A percentile compares a stretch with the other conserved stretches of the same genome.
phyloP scores from a whole-genome alignment of 176 grass and related monocot species.

The Lolium perenne region DNA sequence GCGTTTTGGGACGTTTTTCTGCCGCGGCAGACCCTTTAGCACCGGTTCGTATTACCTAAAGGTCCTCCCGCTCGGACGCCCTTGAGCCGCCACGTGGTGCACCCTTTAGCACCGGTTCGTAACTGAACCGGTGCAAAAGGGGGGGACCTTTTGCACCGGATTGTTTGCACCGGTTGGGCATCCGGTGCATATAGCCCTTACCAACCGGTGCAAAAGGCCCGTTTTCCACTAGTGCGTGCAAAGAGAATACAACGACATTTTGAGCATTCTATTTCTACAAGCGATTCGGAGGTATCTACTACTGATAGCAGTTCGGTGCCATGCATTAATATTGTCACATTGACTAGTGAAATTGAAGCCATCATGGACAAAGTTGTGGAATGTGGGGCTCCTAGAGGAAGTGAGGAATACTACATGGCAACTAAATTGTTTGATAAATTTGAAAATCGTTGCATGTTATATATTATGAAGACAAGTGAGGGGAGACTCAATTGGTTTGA shows the following conservation, averaged over 20 bases:
- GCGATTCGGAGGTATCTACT: not conserved
- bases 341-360: slow-evolving; percentile 1
- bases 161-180: too few species aligned
- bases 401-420: slow-evolving; percentile 1
- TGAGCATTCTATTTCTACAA: not conserved
- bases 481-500: not conserved
- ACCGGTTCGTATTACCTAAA: too few species aligned
- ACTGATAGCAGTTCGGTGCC: not conserved
- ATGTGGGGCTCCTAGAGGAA: not conserved
- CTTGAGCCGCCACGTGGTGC: too few species aligned
- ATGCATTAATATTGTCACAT: not conserved
- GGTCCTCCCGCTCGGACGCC: too few species aligned
- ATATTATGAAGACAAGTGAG: slow-evolving; percentile 20
- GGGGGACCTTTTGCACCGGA: too few species aligned
- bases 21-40: too few species aligned
- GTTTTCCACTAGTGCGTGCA: too few species aligned
- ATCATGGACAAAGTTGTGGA: slow-evolving; percentile 10
- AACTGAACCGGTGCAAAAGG: too few species aligned
- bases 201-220: too few species aligned
- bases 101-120: too few species aligned
- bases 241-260: slow-evolving; percentile 1
- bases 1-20: too few species aligned
- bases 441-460: not conserved
- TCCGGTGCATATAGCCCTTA: too few species aligned
- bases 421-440: slow-evolving; percentile 3